Evolutionary conservation across 2,329 filamentous ascomycete genomes (phyloP).

Genomic region (Cladophialophora exuberans): DNA sequence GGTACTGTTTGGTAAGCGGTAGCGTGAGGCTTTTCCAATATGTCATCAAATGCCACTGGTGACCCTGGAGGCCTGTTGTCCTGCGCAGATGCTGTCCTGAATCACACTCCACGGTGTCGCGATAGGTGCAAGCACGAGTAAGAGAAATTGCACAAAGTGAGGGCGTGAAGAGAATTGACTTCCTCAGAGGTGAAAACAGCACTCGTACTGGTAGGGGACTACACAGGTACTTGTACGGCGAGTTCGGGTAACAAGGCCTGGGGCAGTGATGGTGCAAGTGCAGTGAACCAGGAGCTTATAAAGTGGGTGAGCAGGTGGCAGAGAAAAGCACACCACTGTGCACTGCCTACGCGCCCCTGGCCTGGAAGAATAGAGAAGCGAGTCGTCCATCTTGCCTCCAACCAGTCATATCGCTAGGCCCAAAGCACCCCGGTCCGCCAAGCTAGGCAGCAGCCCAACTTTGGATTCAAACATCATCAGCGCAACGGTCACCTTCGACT

Average conservation of each 20-base stretch:
- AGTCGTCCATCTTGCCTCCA: conserved; percentile 1
- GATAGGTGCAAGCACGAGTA: too few relatives aligned
- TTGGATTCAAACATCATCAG: conserved; percentile 16
- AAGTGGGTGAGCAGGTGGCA: neutral
- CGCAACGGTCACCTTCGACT: conserved; percentile 15
- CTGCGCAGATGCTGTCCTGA: too few relatives aligned
- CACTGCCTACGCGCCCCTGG: conserved; percentile 15
- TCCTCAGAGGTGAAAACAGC: neutral
- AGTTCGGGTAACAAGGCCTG: neutral
- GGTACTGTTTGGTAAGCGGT: conserved; percentile 24
- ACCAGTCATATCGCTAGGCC: neutral
- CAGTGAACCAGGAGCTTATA: conserved; percentile 9
- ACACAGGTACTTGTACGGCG: neutral
- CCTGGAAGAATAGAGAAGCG: conserved; percentile 13
- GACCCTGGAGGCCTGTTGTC: neutral
- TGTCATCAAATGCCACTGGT: conserved; percentile 9
- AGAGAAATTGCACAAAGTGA: too few relatives aligned
- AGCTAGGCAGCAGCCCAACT: conserved; percentile 10
- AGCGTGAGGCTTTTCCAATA: conserved; percentile 9
- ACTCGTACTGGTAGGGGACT: neutral
- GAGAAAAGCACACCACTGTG: conserved; percentile 2
- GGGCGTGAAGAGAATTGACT: neutral
- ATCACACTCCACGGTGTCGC: too few relatives aligned
- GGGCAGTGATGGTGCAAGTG: conserved; percentile 1
- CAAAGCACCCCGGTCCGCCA: conserved; percentile 1